Base-by-base conservation (phyloP, 768 basidiomycete genomes). In the Rhizopogon vesiculosus region DNA sequence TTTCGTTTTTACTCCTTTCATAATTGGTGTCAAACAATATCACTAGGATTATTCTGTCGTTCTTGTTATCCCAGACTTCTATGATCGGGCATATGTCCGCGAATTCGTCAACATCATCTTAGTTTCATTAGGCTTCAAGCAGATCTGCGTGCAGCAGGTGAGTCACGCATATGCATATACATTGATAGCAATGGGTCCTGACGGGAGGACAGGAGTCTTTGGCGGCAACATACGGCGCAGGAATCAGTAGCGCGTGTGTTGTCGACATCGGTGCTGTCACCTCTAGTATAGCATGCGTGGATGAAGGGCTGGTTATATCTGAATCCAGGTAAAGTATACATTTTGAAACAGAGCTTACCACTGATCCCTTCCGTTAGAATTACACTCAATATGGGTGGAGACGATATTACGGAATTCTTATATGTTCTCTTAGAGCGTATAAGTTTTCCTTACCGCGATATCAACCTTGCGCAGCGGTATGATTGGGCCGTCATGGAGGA, bases 401-500 rank as follows among this genome's bases (percentile, higher is more conserved):
- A 98, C 68, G 97, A 97, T 71, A 87, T 99, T 65, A 97, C 96
- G 3, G 86, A 90, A 59, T 92, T 96, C 63, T 76, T 96, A 43
- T 83, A 85, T 61, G 85, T 89, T 25, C 74, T 97, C 13, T 76
- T 98, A 28, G 78, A 83, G 45, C 83, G 86, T 45, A 91, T 93
- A 49, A 78, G 81, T 42, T 95, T 98, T 64, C 97, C 97, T 0
- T 98, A 97, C 69, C 75, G 84, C 53, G 89, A 94, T 28, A 76
- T 92, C 58, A 79, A 98, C 64, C 76, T 98, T 25, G 79, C 80
- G 6, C 77, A 79, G 35, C 80, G 82, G 43, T 90, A 93, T 64
- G 95, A 98, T 64, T 97, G 93, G 91, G 78, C 79, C 50, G 81
- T 97, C 49, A 85, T 98, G 80, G 92, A 98, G 67, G 91, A 95